Percentiles rank a stretch among this genome's conserved stretches.
phyloP scores from a whole-genome alignment of 768 basidiomycete species.

The Mycena galopus region DNA sequence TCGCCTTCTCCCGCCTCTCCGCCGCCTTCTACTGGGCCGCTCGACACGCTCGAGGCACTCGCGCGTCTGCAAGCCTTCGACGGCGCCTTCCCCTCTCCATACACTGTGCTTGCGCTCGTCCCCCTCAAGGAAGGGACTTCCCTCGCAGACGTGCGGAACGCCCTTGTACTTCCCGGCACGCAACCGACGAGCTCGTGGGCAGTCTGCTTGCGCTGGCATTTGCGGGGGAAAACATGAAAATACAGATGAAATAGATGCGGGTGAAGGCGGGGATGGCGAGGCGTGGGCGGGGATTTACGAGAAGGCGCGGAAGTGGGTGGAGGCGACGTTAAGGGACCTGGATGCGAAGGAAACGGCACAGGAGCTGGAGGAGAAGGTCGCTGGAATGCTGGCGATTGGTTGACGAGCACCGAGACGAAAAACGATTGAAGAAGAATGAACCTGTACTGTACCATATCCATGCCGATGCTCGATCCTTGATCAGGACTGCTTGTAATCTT shows the following conservation, averaged over 20 bases:
- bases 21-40: background rate
- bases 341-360: background rate
- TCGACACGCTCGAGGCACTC: slow-evolving; percentile 25
- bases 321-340: background rate
- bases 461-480: too few relatives aligned
- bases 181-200: slow-evolving; percentile 10
- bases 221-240: background rate
- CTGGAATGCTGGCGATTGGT: background rate
- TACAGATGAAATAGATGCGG: background rate
- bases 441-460: too few relatives aligned
- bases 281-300: slow-evolving; percentile 28
- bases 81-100: slow-evolving; percentile 24
- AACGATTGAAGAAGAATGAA: too few relatives aligned
- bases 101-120: slow-evolving; percentile 11
- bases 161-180: background rate
- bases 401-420: too few relatives aligned
- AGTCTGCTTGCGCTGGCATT: slow-evolving; percentile 23
- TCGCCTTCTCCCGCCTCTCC: background rate
- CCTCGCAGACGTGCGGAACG: background rate
- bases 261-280: background rate
- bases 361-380: background rate
- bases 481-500: too few relatives aligned
- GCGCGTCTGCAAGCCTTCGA: slow-evolving; percentile 33
- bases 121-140: background rate
- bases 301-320: slow-evolving; percentile 14